These are phyloP conservation scores for Ramichloridium luteum DNA, from an alignment of 2,329 filamentous ascomycete species.

Conservation along the genomic window DNA sequence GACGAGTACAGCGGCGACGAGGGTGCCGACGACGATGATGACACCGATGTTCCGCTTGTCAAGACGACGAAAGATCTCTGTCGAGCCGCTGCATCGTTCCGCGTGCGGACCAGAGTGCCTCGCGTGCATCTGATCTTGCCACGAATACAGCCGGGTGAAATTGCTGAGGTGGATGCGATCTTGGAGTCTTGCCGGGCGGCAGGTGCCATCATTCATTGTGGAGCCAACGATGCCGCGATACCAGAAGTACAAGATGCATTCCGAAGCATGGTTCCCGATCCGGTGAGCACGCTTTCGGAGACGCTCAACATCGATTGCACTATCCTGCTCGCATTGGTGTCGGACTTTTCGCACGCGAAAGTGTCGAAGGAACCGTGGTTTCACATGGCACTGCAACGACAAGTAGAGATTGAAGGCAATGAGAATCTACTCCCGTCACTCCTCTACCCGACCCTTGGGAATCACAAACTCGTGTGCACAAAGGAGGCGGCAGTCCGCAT, in stretches of 20 bases:
- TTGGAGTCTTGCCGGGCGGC: slow-evolving; percentile 43
- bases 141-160: slow-evolving; percentile 40
- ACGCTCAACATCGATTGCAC: slow-evolving; percentile 54
- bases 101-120: slow-evolving; percentile 49
- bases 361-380: slow-evolving; percentile 39
- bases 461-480: slow-evolving; percentile 52
- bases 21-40: slow-evolving; percentile 36
- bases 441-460: slow-evolving; percentile 49
- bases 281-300: slow-evolving; percentile 26
- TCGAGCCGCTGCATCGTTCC: slow-evolving; percentile 43
- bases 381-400: slow-evolving; percentile 49
- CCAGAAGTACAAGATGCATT: slow-evolving; percentile 18
- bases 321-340: slow-evolving; percentile 58
- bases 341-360: slow-evolving; percentile 55
- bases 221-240: slow-evolving; percentile 16
- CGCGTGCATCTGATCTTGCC: slow-evolving; percentile 49
- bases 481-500: slow-evolving; percentile 53
- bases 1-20: slow-evolving; percentile 37
- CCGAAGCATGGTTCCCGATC: slow-evolving; percentile 27
- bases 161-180: slow-evolving; percentile 44
- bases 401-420: slow-evolving; percentile 52
- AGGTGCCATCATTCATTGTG: slow-evolving; percentile 29
- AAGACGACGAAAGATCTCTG: slow-evolving; percentile 48
- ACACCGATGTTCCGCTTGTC: slow-evolving; percentile 44
- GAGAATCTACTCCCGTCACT: slow-evolving; percentile 48